Percentiles rank a stretch among this genome's conserved stretches.
Conservation (phyloP, 2,329 filamentous ascomycete species). For the Beauveria bassiana region DNA sequence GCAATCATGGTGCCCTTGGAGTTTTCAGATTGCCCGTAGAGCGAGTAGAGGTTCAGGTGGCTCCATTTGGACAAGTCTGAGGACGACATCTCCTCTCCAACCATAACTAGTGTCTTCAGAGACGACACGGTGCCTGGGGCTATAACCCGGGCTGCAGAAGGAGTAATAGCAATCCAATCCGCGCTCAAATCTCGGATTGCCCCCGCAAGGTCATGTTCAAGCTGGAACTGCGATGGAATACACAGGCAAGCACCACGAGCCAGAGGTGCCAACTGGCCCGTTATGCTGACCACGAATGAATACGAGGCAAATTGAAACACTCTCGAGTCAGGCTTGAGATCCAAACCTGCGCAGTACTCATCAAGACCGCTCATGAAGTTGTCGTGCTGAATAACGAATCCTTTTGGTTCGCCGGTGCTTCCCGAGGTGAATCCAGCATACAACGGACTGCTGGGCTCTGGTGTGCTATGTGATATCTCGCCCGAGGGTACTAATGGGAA, state of each 20-base stretch:
- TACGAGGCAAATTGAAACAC: not conserved
- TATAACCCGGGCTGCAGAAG: not conserved
- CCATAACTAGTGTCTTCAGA: not conserved
- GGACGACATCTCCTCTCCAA: not conserved
- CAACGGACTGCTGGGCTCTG: not conserved
- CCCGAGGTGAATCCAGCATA: conserved; percentile 3
- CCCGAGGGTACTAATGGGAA: not conserved
- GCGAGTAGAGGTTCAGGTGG: conserved; percentile 2
- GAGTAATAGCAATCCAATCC: not conserved
- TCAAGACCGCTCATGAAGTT: conserved; percentile 2
- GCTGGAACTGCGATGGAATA: not conserved
- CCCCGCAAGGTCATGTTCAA: not conserved
- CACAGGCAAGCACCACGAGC: not conserved
- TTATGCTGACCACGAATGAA: conserved; percentile 4
- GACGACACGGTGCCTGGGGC: not conserved
- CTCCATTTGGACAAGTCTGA: not conserved
- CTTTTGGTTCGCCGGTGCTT: conserved; percentile 5
- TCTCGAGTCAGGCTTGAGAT: not conserved
- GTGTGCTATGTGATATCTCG: not conserved
- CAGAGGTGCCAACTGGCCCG: not conserved
- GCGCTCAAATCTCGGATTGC: not conserved
- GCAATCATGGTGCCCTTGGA: conserved; percentile 4
- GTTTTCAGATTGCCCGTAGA: conserved; percentile 2
- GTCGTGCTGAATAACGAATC: not conserved
- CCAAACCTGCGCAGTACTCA: not conserved